Conservation (phyloP, 2,329 filamentous ascomycete genomes). For the Keithomyces neogunnii region DNA sequence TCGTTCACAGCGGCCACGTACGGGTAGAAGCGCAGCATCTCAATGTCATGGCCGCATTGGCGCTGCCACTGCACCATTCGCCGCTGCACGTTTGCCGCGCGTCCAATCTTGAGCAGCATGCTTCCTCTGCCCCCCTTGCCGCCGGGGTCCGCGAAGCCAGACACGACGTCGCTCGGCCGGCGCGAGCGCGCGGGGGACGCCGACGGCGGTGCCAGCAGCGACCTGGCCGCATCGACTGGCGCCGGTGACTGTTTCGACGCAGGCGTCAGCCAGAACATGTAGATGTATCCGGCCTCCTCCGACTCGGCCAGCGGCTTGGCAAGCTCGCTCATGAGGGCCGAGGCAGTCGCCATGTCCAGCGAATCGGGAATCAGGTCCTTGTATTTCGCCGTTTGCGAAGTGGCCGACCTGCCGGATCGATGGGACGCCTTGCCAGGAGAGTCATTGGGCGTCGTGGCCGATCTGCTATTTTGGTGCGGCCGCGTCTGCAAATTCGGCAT, state of each 20-base stretch:
- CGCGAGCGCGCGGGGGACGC: conserved; percentile 29
- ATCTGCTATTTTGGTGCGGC: not conserved
- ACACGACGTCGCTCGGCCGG: conserved; percentile 46
- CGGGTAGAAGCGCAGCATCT: conserved; percentile 85
- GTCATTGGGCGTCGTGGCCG: conserved; percentile 8
- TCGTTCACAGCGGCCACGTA: conserved; percentile 48
- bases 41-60: conserved; percentile 85
- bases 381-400: conserved; percentile 21
- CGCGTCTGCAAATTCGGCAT: conserved; percentile 9
- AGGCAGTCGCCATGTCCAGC: conserved; percentile 59
- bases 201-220: conserved; percentile 46
- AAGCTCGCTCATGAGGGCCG: conserved; percentile 67
- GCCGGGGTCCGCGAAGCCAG: conserved; percentile 34
- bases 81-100: conserved; percentile 75
- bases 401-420: conserved; percentile 20
- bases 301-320: conserved; percentile 60
- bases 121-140: conserved; percentile 38
- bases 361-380: conserved; percentile 56
- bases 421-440: conserved; percentile 22
- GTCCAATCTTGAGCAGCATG: conserved; percentile 59
- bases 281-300: conserved; percentile 82
- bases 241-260: conserved; percentile 41
- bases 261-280: conserved; percentile 95
- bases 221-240: conserved; percentile 49
- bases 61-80: conserved; percentile 88